Percentiles rank a stretch among this genome's conserved stretches.
Conservation (phyloP, 768 basidiomycete species). For the Dacryopinax primogenitus region DNA sequence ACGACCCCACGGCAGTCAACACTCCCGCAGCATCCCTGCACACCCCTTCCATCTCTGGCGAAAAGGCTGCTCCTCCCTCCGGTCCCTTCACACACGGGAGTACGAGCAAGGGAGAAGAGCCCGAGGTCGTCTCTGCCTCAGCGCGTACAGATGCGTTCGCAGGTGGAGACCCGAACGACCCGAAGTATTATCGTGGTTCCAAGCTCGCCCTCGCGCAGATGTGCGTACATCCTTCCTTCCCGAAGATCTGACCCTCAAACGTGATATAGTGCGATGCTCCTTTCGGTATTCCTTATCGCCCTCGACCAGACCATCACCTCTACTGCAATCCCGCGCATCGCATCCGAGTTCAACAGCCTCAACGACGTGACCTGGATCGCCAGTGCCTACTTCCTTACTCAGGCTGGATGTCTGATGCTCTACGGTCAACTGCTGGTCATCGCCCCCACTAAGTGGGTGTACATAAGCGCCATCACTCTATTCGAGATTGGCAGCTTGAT, state of each 20-base stretch:
- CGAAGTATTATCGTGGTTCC: constrained; percentile 6
- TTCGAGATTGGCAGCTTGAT: constrained; percentile 19
- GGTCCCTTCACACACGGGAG: too few relatives aligned
- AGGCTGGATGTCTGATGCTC: constrained; percentile 15
- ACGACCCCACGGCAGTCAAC: constrained; percentile 1
- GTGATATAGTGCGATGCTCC: constrained; percentile 12
- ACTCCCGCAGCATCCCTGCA: background rate
- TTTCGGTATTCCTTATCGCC: constrained; percentile 23
- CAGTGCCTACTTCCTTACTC: constrained; percentile 20
- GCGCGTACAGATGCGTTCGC: background rate
- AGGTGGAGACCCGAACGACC: background rate
- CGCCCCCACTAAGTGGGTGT: constrained; percentile 24
- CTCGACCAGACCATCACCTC: constrained; percentile 33
- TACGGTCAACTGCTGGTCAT: constrained; percentile 23
- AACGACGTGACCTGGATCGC: constrained; percentile 24
- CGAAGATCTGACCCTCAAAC: background rate
- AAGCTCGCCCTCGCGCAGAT: constrained; percentile 19
- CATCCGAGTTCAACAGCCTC: constrained; percentile 25
- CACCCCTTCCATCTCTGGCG: background rate
- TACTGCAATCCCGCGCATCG: constrained; percentile 25
- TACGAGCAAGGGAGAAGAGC: too few relatives aligned
- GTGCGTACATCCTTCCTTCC: constrained; percentile 11
- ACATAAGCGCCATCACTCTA: constrained; percentile 10
- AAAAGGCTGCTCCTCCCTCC: background rate
- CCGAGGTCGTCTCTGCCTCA: background rate